phyloP scores from a whole-genome alignment of 257 asterid genomes.

The Nicotiana noctiflora region DNA sequence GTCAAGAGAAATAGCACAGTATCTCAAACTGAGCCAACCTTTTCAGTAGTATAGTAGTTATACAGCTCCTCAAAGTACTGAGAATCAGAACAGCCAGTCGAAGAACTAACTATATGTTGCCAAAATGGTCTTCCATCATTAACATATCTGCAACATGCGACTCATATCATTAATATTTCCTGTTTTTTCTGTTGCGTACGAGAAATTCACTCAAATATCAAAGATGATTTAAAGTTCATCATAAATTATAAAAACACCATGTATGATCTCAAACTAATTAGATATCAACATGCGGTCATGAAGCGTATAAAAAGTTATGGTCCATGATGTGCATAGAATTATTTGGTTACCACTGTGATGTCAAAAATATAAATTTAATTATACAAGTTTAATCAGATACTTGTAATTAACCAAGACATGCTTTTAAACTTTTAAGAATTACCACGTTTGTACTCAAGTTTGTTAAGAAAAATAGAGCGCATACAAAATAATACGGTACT shows the following conservation, averaged over 20 bases:
- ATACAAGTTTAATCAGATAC: neutral
- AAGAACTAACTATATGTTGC: slow-evolving; percentile 90
- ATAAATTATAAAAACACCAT: neutral
- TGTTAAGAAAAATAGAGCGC: too few species aligned
- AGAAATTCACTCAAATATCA: neutral
- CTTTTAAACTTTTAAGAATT: too few species aligned
- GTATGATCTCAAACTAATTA: too few species aligned
- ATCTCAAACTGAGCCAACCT: slow-evolving; percentile 38
- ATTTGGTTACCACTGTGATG: neutral
- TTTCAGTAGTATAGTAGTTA: slow-evolving; percentile 73
- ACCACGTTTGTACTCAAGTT: neutral
- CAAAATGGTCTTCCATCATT: slow-evolving; percentile 95
- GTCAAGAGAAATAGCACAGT: neutral
- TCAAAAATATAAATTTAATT: neutral
- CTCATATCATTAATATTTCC: neutral
- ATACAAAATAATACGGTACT: neutral
- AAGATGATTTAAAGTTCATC: neutral
- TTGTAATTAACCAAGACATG: neutral
- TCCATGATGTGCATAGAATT: neutral
- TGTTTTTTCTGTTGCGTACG: too few species aligned
- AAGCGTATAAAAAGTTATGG: neutral
- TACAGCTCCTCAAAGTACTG: slow-evolving; percentile 95
- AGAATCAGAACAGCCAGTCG: slow-evolving; percentile 92
- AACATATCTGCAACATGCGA: slow-evolving; percentile 51
- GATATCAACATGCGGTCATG: neutral